Base-by-base conservation (phyloP, 2,329 filamentous ascomycete species). In the Paecilomyces sp. region DNA sequence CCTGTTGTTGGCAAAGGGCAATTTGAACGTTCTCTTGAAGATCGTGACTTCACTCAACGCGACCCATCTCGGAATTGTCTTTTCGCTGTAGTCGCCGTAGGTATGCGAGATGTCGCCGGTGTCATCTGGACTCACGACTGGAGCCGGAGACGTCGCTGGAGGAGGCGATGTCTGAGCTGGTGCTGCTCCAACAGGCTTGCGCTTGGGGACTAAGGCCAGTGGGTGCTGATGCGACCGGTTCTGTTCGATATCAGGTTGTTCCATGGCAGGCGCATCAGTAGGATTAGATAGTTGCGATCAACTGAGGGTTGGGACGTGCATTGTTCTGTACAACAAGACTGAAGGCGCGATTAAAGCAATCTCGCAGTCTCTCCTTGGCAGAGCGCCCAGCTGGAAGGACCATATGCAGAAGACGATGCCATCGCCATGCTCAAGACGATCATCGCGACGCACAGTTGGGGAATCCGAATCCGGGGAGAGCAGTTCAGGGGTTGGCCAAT, bases 141-240 rank as follows among this genome's bases (percentile, higher is more conserved):
- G n/a, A n/a, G 41, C 13, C 4, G 41, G n/a, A 8, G n/a, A 2
- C 41, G 41, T 18, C 9, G 41, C 41, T 47, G 41, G 11, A 28
- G 51, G 22, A 25, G 3, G 22, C 13, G 51, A 53, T 7, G 51
- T 53, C 24, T 24, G 34, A 12, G 22, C 34, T 53, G 34, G 3
- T 9, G 22, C 22, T 24, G 41, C 67, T 52, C 67, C 65, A 25
- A 63, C 51, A 5, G 51, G 51, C 28, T 53, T 53, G 22, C 51
- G 51, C 51, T 12, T 53, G 24, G 51, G 51, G 3, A 53, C 28
- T 9, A 24, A 18, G 15, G 24, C 24, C 24, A 30, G 51, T 6
- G 51, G 51, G 22, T 53, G 18, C 11, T 53, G 24, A 6, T 9
- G 41, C 41, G 41, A n/a, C 15, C 5, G 36, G 36, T 8, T 47